phyloP scores from a whole-genome alignment of 2,329 filamentous ascomycete genomes.

The Penicillium vulpinum region DNA sequence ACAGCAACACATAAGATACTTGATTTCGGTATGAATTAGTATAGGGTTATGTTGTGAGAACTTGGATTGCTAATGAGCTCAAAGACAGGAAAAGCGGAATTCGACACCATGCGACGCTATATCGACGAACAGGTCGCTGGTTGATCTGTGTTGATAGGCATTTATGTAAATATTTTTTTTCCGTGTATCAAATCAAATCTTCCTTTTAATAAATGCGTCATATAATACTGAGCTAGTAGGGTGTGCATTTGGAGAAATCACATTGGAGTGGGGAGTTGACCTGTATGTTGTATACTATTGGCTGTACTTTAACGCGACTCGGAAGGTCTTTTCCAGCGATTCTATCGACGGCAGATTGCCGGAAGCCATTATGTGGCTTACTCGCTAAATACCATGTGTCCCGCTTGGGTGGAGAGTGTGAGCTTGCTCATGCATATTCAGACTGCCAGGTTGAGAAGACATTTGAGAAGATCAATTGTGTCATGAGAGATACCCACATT shows the following conservation, averaged over 20 bases:
- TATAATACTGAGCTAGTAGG: not conserved
- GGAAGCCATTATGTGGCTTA: no score
- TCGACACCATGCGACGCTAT: conserved; percentile 49
- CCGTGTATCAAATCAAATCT: not conserved
- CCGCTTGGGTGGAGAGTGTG: not conserved
- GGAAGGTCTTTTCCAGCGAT: no score
- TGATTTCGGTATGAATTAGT: conserved; percentile 46
- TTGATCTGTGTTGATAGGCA: conserved; percentile 7
- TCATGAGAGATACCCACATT: no score
- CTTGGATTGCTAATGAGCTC: conserved; percentile 5
- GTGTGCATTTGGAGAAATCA: not conserved
- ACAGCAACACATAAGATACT: conserved; percentile 47
- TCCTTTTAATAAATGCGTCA: not conserved
- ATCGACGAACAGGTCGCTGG: conserved; percentile 45
- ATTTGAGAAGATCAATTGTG: no score
- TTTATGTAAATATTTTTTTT: not conserved
- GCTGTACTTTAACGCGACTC: not conserved
- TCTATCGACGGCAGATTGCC: not conserved
- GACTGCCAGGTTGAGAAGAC: not conserved
- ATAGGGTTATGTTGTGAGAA: not conserved
- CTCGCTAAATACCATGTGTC: no score
- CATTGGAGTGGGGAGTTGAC: not conserved
- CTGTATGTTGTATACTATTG: not conserved
- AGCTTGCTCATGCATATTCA: not conserved
- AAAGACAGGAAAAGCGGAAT: conserved; percentile 49